phyloP scores from a whole-genome alignment of 306 rosid species.

The Acacia melanoxylon region DNA sequence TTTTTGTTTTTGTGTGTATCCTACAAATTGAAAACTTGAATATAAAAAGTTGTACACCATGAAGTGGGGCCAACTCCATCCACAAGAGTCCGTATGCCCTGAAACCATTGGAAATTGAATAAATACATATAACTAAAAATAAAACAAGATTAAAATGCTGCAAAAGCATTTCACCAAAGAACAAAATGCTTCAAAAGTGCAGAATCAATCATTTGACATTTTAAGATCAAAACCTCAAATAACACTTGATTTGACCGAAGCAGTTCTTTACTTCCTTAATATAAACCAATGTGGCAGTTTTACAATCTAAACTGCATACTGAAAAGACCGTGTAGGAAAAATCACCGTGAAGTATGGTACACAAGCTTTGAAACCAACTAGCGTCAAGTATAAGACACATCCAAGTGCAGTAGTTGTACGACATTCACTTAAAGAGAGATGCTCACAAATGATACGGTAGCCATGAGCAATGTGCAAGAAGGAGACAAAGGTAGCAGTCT shows the following conservation, averaged over 20 bases:
- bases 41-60: conserved; percentile 50
- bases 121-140: background rate
- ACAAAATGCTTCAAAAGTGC: too few relatives aligned
- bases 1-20: conserved; percentile 67
- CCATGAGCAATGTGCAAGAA: conserved; percentile 55
- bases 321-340: conserved; percentile 18
- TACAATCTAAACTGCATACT: background rate
- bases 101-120: conserved; percentile 27
- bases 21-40: conserved; percentile 54
- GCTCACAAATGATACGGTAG: conserved; percentile 93
- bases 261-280: too few relatives aligned
- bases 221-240: too few relatives aligned
- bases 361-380: conserved; percentile 89
- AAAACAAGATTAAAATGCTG: too few relatives aligned
- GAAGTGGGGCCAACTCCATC: conserved; percentile 72
- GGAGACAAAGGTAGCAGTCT: too few relatives aligned
- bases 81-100: conserved; percentile 77
- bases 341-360: conserved; percentile 88
- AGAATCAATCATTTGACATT: too few relatives aligned
- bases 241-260: too few relatives aligned
- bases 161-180: too few relatives aligned
- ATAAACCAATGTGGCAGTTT: too few relatives aligned
- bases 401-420: conserved; percentile 91
- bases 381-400: conserved; percentile 84
- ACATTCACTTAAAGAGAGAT: conserved; percentile 73